These are phyloP conservation scores for Dillenia suffruticosa DNA, from an alignment of 164 flowering plant species.

Conservation along the genomic window DNA sequence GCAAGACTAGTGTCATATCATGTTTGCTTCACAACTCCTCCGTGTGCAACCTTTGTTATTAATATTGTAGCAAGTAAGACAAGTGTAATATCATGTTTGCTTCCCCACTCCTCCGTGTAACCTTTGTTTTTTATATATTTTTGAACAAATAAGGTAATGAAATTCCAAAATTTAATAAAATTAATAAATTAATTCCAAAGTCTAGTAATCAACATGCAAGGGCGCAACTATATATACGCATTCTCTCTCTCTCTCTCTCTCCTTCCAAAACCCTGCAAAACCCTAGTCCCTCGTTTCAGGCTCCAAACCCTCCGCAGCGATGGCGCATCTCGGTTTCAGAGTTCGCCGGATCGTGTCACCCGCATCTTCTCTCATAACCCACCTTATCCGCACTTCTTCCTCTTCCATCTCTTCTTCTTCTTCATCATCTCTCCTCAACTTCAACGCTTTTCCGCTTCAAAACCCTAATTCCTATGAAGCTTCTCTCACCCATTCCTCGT, in stretches of 20 bases:
- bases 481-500: background rate
- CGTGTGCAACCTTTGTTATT: too few relatives aligned
- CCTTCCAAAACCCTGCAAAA: background rate
- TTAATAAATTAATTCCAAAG: too few relatives aligned
- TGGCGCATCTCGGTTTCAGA: slow-evolving; percentile 47
- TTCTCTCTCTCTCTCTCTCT: background rate
- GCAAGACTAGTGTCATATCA: too few relatives aligned
- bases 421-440: slow-evolving; percentile 5
- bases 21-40: too few relatives aligned
- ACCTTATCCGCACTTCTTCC: slow-evolving; percentile 10
- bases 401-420: slow-evolving; percentile 12
- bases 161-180: too few relatives aligned
- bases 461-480: background rate
- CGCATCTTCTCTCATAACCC: slow-evolving; percentile 26
- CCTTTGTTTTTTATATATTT: too few relatives aligned
- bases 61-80: too few relatives aligned
- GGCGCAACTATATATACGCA: too few relatives aligned
- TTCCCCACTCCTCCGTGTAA: too few relatives aligned
- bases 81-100: too few relatives aligned
- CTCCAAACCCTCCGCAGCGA: slow-evolving; percentile 8
- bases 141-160: too few relatives aligned
- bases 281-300: slow-evolving; percentile 4
- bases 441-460: slow-evolving; percentile 3
- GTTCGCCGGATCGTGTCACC: slow-evolving; percentile 44
- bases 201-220: too few relatives aligned